phyloP scores from a whole-genome alignment of 371 early-diverging fungal genomes.

The Aphelidium insulamus region DNA sequence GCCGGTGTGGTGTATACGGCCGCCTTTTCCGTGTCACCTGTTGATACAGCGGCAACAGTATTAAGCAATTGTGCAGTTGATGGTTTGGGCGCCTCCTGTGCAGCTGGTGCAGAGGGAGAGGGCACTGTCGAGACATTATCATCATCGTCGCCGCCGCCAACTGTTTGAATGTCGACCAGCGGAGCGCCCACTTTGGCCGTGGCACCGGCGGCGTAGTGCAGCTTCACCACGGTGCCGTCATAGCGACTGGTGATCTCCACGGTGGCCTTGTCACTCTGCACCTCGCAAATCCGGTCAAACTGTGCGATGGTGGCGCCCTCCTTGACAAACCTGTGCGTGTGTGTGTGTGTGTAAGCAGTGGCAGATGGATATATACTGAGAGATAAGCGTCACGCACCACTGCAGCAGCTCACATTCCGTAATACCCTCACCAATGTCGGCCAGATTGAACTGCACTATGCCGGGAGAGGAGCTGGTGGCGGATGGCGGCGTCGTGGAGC shows the following conservation, averaged over 20 bases:
- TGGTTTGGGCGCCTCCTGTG: neutral
- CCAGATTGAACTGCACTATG: slow-evolving; percentile 60
- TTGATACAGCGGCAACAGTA: slow-evolving; percentile 3
- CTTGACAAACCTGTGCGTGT: slow-evolving; percentile 54
- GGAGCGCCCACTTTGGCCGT: slow-evolving; percentile 85
- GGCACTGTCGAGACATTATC: slow-evolving; percentile 1
- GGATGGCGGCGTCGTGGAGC: too few species aligned
- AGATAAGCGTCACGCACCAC: slow-evolving; percentile 32
- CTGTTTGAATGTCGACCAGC: slow-evolving; percentile 73
- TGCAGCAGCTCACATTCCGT: slow-evolving; percentile 90
- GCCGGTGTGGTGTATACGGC: slow-evolving; percentile 52
- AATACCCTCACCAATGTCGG: slow-evolving; percentile 96
- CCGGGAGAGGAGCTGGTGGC: slow-evolving; percentile 10
- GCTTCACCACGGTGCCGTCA: slow-evolving; percentile 54
- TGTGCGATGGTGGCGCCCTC: slow-evolving; percentile 66
- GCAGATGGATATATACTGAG: neutral
- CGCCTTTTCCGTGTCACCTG: neutral
- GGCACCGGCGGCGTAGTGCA: slow-evolving; percentile 64
- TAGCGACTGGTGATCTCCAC: slow-evolving; percentile 91
- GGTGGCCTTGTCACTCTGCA: slow-evolving; percentile 93
- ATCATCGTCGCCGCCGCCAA: slow-evolving; percentile 13
- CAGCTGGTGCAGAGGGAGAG: slow-evolving; percentile 1
- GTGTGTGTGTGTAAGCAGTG: neutral
- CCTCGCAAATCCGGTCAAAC: slow-evolving; percentile 88
- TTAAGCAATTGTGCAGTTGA: slow-evolving; percentile 2